A percentile compares a stretch with the other conserved stretches of the same genome.
Evolutionary conservation across 208 protist species (phyloP).

Genomic region (Endotrypanum monterogeii): DNA sequence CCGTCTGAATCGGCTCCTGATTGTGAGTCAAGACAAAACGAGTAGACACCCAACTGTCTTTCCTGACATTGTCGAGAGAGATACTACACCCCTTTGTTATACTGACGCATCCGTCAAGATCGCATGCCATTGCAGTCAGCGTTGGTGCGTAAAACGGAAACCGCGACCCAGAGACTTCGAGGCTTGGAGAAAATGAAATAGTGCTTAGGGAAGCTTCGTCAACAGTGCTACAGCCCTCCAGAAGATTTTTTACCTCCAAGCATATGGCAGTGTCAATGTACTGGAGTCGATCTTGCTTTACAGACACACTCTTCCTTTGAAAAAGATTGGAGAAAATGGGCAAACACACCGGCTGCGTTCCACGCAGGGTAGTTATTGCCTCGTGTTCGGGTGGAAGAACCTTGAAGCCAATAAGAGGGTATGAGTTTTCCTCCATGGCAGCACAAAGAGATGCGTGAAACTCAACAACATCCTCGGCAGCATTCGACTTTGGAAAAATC

Average conservation of each 20-base stretch:
- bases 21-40: constrained; percentile 66
- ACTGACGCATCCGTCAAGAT: constrained; percentile 63
- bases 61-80: constrained; percentile 19
- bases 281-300: constrained; percentile 58
- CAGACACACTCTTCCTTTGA: constrained; percentile 31
- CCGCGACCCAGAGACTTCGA: constrained; percentile 75
- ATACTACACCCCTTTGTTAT: constrained; percentile 47
- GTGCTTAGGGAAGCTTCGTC: constrained; percentile 17
- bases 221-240: constrained; percentile 27
- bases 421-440: constrained; percentile 49
- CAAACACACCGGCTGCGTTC: constrained; percentile 50
- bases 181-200: constrained; percentile 42
- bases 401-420: constrained; percentile 72
- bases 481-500: constrained; percentile 59
- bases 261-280: constrained; percentile 71
- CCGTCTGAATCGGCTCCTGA: constrained; percentile 72
- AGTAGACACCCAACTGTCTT: constrained; percentile 30
- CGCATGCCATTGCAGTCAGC: constrained; percentile 57
- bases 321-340: constrained; percentile 75
- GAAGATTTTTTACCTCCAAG: constrained; percentile 37
- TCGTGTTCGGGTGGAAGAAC: constrained; percentile 56
- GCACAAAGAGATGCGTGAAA: constrained; percentile 79
- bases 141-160: constrained; percentile 84
- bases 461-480: constrained; percentile 42
- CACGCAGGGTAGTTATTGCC: constrained; percentile 45